Evolutionary conservation across 352 stramenopile genomes (phyloP), one percentile per base, ranked within the genome.

Genomic region (Globisporangium canariense): DNA sequence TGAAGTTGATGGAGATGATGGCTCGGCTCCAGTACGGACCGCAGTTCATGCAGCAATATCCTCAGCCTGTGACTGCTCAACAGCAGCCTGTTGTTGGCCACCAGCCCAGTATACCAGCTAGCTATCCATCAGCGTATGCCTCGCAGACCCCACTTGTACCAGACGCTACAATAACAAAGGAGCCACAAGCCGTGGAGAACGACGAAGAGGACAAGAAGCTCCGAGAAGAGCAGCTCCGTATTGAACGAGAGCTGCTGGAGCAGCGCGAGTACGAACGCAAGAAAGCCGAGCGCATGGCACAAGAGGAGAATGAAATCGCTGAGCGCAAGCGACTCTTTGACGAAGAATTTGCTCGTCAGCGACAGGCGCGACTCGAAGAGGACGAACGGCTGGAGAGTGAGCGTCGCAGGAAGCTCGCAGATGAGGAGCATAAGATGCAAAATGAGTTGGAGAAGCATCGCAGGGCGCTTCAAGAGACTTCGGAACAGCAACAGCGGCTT

Each of bases 1-100:
- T 88, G 65, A 71, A 69, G 36, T 88, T 90, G 75, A 88, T 90
- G 71, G 77, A 88, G 58, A 81, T 88, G 69, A 86, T 90, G 78
- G 28, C 61, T 28, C 73, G 65, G 32, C 32, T 78, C 51, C 74
- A 74, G 53, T 45, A 58, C 34, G 68, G 40, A 3, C 40, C 40
- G 5, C 58, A 41, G 32, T 13, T 45, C 20, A n/a, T 34, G 14
- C 28, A 40, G 38, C 53, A 14, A 13, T 22, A 49, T 49, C 16
- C 14, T 20, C 7, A 13, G 25, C 14, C 3, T 28, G 20, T 10
- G 30, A 16, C 14, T 16, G 5, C 8, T 7, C 51, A 38, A 6
- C 30, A 20, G 7, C 51, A 57, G 28, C 10, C 56, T 30, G 41
- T 16, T 28, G 51, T 2, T 55, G 14, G 10, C n/a, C 1, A 51